phyloP scores from a whole-genome alignment of 805 yeast species.

The Lipomyces anomalus region DNA sequence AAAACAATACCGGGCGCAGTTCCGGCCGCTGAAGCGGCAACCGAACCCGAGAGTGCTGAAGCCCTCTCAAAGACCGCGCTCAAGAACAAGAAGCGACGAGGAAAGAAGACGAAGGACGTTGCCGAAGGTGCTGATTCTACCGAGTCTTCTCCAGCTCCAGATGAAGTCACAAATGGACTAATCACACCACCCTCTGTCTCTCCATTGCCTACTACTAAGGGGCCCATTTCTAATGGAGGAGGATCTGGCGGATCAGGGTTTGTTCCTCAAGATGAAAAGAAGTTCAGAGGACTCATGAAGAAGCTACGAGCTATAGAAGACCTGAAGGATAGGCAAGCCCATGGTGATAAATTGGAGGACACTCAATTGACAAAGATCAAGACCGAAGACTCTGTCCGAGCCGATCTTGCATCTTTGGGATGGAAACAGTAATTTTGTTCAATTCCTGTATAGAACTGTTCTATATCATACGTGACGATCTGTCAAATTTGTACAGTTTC shows the following conservation, averaged over 20 bases:
- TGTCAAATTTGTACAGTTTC: too few species aligned
- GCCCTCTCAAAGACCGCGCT: constrained; percentile 60
- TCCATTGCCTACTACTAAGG: too few species aligned
- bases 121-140: constrained; percentile 11
- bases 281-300: constrained; percentile 81
- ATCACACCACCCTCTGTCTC: constrained; percentile 36
- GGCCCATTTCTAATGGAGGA: too few species aligned
- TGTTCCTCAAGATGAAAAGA: constrained; percentile 70
- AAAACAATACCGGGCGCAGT: constrained; percentile 34
- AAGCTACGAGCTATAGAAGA: constrained; percentile 93
- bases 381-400: constrained; percentile 75
- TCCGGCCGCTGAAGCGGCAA: constrained; percentile 42
- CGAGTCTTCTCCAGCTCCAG: constrained; percentile 12
- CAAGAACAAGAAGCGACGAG: constrained; percentile 71
- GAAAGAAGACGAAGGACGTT: constrained; percentile 30
- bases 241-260: constrained; percentile 7
- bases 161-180: constrained; percentile 33
- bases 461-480: too few species aligned
- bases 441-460: too few species aligned
- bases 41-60: constrained; percentile 44
- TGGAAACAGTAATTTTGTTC: constrained; percentile 44
- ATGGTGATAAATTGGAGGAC: constrained; percentile 81
- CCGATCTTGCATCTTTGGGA: constrained; percentile 70
- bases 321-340: constrained; percentile 75
- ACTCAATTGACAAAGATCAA: constrained; percentile 86